phyloP scores from a whole-genome alignment of 768 basidiomycete genomes.

The Russula dissimulans region DNA sequence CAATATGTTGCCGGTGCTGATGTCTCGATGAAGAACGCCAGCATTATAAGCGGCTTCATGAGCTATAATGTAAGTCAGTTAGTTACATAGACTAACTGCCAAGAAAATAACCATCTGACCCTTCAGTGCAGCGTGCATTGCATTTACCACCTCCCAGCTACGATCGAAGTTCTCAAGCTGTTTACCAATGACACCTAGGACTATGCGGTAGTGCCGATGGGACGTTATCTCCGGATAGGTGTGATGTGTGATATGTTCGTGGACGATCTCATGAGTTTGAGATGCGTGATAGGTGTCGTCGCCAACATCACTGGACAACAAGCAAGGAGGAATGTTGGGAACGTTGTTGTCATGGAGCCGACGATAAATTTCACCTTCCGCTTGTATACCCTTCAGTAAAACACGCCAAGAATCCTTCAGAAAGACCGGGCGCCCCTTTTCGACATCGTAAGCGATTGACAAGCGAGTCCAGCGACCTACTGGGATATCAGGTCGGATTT shows the following conservation, averaged over 20 bases:
- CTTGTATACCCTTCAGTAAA: fast-evolving
- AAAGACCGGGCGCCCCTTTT: not conserved
- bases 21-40: slow-evolving; percentile 4
- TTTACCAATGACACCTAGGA: not conserved
- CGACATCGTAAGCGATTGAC: no score
- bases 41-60: not conserved
- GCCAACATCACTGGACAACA: not conserved
- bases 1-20: not conserved
- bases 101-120: not conserved
- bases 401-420: not conserved
- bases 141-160: not conserved
- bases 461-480: no score
- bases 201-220: not conserved
- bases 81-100: not conserved
- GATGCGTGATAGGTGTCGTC: not conserved
- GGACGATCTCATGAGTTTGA: not conserved
- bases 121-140: not conserved
- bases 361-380: not conserved
- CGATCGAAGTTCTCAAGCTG: not conserved
- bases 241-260: not conserved
- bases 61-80: not conserved
- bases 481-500: not conserved
- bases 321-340: not conserved
- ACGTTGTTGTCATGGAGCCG: not conserved
- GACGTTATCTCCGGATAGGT: not conserved